phyloP scores from a whole-genome alignment of 805 yeast genomes.

The Pichia nanzhaoensis region DNA sequence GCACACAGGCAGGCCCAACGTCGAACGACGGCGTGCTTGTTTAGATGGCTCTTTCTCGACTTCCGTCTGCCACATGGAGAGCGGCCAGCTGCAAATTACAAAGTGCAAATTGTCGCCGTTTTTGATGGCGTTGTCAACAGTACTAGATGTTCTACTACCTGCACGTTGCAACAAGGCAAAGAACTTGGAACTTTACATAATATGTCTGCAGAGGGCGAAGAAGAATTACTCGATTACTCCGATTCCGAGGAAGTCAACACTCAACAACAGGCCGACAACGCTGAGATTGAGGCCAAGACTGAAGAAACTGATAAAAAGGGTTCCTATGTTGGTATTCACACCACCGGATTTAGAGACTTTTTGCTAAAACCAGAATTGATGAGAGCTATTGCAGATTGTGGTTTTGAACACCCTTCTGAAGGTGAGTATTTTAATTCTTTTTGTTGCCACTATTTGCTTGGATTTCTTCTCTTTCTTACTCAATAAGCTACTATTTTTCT shows the following conservation, averaged over 20 bases:
- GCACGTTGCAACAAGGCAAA: too few relatives aligned
- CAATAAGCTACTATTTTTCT: not conserved
- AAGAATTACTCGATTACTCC: slow-evolving; percentile 97
- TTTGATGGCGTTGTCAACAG: too few relatives aligned
- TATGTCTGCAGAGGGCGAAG: slow-evolving; percentile 97
- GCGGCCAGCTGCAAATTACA: too few relatives aligned
- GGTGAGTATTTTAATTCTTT: slow-evolving; percentile 50
- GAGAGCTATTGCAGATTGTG: slow-evolving; percentile 98
- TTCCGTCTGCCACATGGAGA: too few relatives aligned
- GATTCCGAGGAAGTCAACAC: slow-evolving; percentile 81
- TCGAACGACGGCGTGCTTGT: too few relatives aligned
- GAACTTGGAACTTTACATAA: slow-evolving; percentile 3
- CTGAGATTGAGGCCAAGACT: slow-evolving; percentile 33
- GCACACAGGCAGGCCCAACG: too few relatives aligned
- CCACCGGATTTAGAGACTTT: slow-evolving; percentile 98
- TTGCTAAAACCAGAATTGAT: slow-evolving; percentile 92
- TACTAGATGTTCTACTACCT: too few relatives aligned
- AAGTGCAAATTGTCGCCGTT: too few relatives aligned
- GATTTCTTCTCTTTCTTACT: not conserved
- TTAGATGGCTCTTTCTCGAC: too few relatives aligned
- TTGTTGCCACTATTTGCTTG: not conserved
- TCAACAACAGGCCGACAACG: slow-evolving; percentile 43
- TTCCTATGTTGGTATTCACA: slow-evolving; percentile 95
- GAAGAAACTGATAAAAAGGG: slow-evolving; percentile 81
- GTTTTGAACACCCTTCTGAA: slow-evolving; percentile 99